Conservation (phyloP, 179 eudicot species). For the Silene coronaria region DNA sequence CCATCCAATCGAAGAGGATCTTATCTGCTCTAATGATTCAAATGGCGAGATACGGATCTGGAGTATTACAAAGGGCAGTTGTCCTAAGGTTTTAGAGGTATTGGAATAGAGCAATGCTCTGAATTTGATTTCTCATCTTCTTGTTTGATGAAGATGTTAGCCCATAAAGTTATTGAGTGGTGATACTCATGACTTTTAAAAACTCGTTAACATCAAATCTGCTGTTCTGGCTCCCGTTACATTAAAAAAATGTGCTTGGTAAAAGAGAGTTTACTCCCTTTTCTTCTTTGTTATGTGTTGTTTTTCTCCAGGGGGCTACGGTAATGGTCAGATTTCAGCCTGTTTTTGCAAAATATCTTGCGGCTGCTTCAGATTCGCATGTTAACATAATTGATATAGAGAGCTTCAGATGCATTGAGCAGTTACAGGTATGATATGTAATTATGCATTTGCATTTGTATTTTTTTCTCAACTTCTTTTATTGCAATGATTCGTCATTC, state of each 20-base stretch:
- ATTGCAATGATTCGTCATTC: not conserved
- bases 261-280: not conserved
- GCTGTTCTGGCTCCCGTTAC: not conserved
- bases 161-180: not conserved
- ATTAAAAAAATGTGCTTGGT: not conserved
- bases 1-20: constrained; percentile 57
- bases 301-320: constrained; percentile 41
- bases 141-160: not conserved
- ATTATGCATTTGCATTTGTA: not conserved
- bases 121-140: not conserved
- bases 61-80: constrained; percentile 52
- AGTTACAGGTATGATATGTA: constrained; percentile 31
- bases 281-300: not conserved
- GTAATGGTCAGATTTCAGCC: constrained; percentile 60
- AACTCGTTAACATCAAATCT: not conserved
- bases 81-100: constrained; percentile 51
- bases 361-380: constrained; percentile 38
- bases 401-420: constrained; percentile 26
- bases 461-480: not conserved
- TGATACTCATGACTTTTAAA: not conserved
- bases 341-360: constrained; percentile 42
- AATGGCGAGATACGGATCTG: constrained; percentile 55
- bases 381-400: constrained; percentile 42
- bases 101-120: not conserved
- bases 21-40: constrained; percentile 57